Base-by-base conservation (phyloP, 352 stramenopile species). In the Phytophthora ohioensis region DNA sequence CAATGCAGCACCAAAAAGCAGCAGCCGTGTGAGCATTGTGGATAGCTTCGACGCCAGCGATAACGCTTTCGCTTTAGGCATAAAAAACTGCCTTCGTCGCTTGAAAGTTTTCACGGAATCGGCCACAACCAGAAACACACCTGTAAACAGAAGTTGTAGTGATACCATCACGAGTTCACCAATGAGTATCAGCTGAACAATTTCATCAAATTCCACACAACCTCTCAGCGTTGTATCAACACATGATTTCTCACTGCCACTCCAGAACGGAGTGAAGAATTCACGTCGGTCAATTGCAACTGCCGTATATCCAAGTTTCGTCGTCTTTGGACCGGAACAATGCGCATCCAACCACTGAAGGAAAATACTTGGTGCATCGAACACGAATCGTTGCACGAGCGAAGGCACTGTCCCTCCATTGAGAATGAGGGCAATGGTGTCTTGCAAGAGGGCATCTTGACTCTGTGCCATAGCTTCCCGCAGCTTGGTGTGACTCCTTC, bases 381-480 rank as follows among this genome's bases (percentile, higher is more conserved):
- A 67, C 5, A 85, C 51, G 47, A 90, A 87, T 9, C 81, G 71
- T 10, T 90, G 81, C 27, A 76, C 76, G 6, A 91, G 67, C 8
- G 81, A 88, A 2, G 79, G 75, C 17, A 49, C 31, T 1, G 49
- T 41, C 0, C 73, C 79, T 47, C 79, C 81, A 42, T 90, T 87
- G 11, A 91, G 57, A 15, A 90, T 64, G 7, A 65, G 34, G 0
- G 41, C 61, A 6, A 81, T 53, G 12, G 65, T 62, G 3, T 64
- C 41, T 34, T 76, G 69, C 0, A 60, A 78, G 8, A 87, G 70
- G 0, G 41, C 36, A 13, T 67, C 31, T 45, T 63, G 1, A 48
- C 51, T 27, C 53, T 57, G 17, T 39, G 10, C 15, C 5, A 70
- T 27, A 4, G 45, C 63, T 55, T 60, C 49, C 2, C 56, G 58